These are phyloP conservation scores for Phylloporus scabripes DNA, from an alignment of 768 basidiomycete species.

Conservation along the genomic window DNA sequence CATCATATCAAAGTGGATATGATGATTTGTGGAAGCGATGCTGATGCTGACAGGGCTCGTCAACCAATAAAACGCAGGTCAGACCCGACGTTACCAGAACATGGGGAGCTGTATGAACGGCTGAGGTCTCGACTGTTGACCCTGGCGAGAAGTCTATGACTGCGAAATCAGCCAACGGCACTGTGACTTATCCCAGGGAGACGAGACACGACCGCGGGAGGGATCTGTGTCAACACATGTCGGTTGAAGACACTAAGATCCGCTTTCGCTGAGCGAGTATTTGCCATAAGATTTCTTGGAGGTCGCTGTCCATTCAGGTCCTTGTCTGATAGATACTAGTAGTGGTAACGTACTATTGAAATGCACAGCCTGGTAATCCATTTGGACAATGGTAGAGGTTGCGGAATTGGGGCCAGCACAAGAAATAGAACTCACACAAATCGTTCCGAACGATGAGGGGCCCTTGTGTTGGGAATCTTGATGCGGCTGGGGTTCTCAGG, in stretches of 20 bases:
- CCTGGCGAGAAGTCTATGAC: neutral
- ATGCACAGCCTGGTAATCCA: constrained; percentile 9
- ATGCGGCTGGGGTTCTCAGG: constrained; percentile 7
- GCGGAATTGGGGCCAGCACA: constrained; percentile 3
- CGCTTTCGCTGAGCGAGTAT: neutral
- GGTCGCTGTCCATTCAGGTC: neutral
- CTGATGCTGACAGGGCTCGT: neutral
- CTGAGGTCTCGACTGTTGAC: neutral
- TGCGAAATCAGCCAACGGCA: neutral
- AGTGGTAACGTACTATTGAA: neutral
- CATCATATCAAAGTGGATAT: neutral
- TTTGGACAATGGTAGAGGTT: constrained; percentile 5
- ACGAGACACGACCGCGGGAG: neutral
- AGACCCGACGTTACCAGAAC: neutral
- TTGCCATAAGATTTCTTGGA: neutral
- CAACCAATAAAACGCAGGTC: neutral
- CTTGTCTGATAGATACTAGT: neutral
- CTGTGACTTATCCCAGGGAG: neutral
- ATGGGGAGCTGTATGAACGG: constrained; percentile 2
- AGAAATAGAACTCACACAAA: constrained; percentile 11
- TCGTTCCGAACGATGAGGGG: constrained; percentile 9
- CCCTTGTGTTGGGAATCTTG: constrained; percentile 14
- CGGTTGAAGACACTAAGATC: neutral
- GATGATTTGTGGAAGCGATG: neutral
- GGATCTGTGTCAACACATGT: neutral